Conservation (phyloP, 2,329 filamentous ascomycete genomes). For the Endothia cerciana region DNA sequence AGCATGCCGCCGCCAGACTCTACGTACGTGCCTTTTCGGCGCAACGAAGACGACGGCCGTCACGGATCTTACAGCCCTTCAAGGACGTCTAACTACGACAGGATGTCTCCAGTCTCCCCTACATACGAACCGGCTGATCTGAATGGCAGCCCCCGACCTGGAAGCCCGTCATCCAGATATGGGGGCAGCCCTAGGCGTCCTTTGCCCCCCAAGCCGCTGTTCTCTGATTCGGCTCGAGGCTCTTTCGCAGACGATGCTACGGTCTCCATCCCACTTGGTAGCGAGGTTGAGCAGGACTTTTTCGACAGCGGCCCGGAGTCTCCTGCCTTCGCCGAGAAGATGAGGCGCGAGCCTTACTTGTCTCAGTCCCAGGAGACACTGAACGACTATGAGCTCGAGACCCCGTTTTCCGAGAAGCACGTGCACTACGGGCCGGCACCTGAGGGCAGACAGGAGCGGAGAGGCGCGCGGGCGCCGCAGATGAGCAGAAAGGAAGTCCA, state of each 20-base stretch:
- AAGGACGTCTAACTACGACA: conserved; percentile 46
- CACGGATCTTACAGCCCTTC: conserved; percentile 40
- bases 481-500: conserved; percentile 93
- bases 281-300: conserved; percentile 68
- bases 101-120: conserved; percentile 71
- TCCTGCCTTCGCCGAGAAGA: conserved; percentile 54
- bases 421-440: conserved; percentile 90
- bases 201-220: conserved; percentile 85
- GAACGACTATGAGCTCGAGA: conserved; percentile 45
- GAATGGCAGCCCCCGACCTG: conserved; percentile 87
- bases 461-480: conserved; percentile 84
- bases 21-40: conserved; percentile 63
- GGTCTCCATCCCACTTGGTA: conserved; percentile 70
- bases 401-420: conserved; percentile 56
- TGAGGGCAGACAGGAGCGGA: conserved; percentile 80
- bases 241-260: conserved; percentile 69
- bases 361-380: conserved; percentile 58
- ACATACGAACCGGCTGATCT: conserved; percentile 86
- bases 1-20: conserved; percentile 66
- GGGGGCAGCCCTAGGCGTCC: conserved; percentile 85
- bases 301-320: conserved; percentile 62
- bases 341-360: conserved; percentile 62
- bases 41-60: conserved; percentile 54
- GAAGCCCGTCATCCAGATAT: conserved; percentile 87
- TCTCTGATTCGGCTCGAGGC: conserved; percentile 60